Evolutionary conservation across 345 rosid species (phyloP).

Genomic region (Lepidium didymum): DNA sequence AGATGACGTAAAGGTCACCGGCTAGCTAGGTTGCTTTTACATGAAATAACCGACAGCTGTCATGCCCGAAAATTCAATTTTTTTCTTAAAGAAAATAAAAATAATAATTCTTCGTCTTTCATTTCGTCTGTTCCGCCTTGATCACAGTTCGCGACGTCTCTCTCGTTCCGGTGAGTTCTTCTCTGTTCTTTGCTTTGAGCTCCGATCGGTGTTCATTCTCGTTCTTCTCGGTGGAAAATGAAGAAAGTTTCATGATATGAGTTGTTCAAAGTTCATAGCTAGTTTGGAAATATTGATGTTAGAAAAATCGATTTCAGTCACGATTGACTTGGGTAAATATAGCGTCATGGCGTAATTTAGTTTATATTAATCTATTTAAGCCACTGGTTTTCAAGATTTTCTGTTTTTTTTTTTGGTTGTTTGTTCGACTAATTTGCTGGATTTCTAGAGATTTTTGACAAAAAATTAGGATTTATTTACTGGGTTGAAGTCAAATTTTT

Average conservation of each 20-base stretch:
- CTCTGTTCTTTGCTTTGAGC: background rate
- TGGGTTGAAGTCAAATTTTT: background rate
- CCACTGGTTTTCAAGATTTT: background rate
- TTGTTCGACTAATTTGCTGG: background rate
- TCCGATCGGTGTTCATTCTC: background rate
- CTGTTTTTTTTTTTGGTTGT: background rate
- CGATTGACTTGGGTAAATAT: background rate
- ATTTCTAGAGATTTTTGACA: conserved; percentile 14
- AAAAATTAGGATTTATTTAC: background rate
- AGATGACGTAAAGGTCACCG: no score
- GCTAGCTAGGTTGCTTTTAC: background rate
- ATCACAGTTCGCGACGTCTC: background rate
- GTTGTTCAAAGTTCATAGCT: background rate
- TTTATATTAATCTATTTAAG: background rate
- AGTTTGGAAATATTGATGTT: background rate
- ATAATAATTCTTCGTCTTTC: background rate
- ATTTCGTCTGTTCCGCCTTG: background rate
- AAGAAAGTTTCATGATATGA: background rate
- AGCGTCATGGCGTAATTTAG: background rate
- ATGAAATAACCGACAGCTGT: background rate
- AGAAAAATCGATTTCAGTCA: background rate
- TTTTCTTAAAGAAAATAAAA: background rate
- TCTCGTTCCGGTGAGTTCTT: conserved; percentile 5
- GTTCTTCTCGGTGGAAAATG: background rate
- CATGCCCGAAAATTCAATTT: background rate